These are phyloP conservation scores for Solanum pimpinellifolium DNA, from an alignment of 257 asterid species.

Conservation along the genomic window DNA sequence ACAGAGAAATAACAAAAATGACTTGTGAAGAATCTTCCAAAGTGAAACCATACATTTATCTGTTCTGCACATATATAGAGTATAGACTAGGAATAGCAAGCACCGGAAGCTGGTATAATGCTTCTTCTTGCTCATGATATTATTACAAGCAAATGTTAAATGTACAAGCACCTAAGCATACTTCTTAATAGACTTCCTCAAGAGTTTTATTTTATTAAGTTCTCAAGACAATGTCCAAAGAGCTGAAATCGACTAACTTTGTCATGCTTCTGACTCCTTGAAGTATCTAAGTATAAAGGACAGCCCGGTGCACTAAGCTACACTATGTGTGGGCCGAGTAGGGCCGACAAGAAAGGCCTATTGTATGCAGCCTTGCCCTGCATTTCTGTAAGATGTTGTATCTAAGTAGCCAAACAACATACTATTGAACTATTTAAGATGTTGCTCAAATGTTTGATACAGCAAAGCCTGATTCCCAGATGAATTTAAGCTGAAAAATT, in stretches of 20 bases:
- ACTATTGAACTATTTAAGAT: background rate
- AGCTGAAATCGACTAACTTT: background rate
- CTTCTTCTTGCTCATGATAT: background rate
- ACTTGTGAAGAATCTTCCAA: background rate
- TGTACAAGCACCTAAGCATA: background rate
- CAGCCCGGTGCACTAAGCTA: background rate
- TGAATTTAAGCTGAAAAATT: background rate
- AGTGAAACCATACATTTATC: background rate
- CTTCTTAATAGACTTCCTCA: background rate
- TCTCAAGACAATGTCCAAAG: background rate
- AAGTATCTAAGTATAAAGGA: background rate
- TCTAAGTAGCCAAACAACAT: background rate
- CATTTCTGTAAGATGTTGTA: background rate
- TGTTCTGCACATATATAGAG: background rate
- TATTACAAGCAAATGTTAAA: background rate
- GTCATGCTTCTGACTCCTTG: background rate
- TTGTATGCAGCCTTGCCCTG: background rate
- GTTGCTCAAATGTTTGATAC: background rate
- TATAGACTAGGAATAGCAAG: background rate
- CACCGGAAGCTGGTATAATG: background rate
- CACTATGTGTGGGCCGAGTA: background rate
- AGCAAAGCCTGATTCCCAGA: background rate
- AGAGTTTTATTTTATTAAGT: background rate
- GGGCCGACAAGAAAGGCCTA: background rate
- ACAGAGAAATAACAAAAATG: conserved; percentile 1